phyloP scores from a whole-genome alignment of 2,329 filamentous ascomycete species.

The Sporothrix protearum region DNA sequence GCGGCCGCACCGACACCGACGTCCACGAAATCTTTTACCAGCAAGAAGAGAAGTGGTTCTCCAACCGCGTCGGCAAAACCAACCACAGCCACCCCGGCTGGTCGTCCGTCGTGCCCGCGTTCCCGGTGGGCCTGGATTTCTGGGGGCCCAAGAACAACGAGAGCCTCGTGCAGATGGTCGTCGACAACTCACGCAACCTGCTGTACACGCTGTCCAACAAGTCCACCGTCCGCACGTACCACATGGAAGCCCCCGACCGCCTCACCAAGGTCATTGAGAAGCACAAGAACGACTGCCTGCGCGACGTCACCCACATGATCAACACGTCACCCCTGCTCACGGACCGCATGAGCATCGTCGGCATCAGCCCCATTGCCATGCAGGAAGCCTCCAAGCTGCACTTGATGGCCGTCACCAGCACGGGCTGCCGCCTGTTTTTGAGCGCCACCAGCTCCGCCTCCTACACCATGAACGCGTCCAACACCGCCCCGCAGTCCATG shows the following conservation, averaged over 20 bases:
- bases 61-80: constrained; percentile 78
- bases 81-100: constrained; percentile 79
- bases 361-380: constrained; percentile 78
- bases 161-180: constrained; percentile 70
- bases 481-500: constrained; percentile 81
- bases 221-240: constrained; percentile 87
- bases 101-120: constrained; percentile 58
- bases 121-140: constrained; percentile 44
- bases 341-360: constrained; percentile 69
- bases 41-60: constrained; percentile 96
- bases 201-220: constrained; percentile 86
- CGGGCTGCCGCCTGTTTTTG: constrained; percentile 86
- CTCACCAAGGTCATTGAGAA: constrained; percentile 64
- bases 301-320: constrained; percentile 83
- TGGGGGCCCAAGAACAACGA: constrained; percentile 55
- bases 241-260: constrained; percentile 66
- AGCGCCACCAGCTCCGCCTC: constrained; percentile 79
- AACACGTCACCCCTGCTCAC: constrained; percentile 67
- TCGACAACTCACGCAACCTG: constrained; percentile 84
- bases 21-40: constrained; percentile 94
- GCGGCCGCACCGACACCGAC: constrained; percentile 74
- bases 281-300: constrained; percentile 57
- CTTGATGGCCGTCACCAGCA: constrained; percentile 84
- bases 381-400: constrained; percentile 78
- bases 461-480: constrained; percentile 59